phyloP scores from a whole-genome alignment of 331 rosid genomes.

The Pyrus hybrid region DNA sequence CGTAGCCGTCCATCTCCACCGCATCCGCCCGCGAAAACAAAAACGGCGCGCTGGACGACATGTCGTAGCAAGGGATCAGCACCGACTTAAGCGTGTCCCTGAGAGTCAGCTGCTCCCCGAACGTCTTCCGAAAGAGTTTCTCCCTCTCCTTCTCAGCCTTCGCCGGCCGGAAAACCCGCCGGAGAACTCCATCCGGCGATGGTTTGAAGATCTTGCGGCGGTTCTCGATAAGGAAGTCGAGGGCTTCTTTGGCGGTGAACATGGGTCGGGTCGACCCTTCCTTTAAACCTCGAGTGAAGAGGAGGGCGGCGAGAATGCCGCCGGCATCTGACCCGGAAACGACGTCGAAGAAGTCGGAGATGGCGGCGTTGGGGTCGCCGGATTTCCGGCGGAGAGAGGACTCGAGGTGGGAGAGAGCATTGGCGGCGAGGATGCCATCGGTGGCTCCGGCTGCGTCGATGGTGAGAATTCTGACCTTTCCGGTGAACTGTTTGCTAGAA shows the following conservation, averaged over 20 bases:
- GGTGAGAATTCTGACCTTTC: conserved; percentile 69
- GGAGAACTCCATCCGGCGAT: conserved; percentile 31
- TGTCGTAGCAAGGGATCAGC: conserved; percentile 88
- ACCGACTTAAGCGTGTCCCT: conserved; percentile 82
- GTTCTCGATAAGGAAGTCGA: conserved; percentile 47
- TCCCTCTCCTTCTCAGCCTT: conserved; percentile 48
- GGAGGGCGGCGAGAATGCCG: conserved; percentile 67
- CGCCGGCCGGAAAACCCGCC: conserved; percentile 34
- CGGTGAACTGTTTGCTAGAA: conserved; percentile 25
- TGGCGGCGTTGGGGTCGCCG: conserved; percentile 36
- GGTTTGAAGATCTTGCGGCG: conserved; percentile 35
- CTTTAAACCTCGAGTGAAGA: conserved; percentile 49
- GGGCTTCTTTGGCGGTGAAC: conserved; percentile 66
- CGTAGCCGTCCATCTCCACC: conserved; percentile 77
- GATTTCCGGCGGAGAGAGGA: conserved; percentile 50
- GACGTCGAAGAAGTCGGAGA: conserved; percentile 68
- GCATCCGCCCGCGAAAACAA: conserved; percentile 97
- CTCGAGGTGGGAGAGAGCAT: conserved; percentile 61
- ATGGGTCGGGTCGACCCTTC: conserved; percentile 42
- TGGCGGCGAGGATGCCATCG: conserved; percentile 81
- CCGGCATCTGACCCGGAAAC: conserved; percentile 80
- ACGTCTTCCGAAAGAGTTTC: conserved; percentile 51
- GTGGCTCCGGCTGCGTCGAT: conserved; percentile 81
- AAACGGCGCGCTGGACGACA: conserved; percentile 79
- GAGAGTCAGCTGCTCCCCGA: conserved; percentile 55